These are phyloP conservation scores for Populus hybrid DNA, from an alignment of 441 rosid genomes.

Conservation along the genomic window DNA sequence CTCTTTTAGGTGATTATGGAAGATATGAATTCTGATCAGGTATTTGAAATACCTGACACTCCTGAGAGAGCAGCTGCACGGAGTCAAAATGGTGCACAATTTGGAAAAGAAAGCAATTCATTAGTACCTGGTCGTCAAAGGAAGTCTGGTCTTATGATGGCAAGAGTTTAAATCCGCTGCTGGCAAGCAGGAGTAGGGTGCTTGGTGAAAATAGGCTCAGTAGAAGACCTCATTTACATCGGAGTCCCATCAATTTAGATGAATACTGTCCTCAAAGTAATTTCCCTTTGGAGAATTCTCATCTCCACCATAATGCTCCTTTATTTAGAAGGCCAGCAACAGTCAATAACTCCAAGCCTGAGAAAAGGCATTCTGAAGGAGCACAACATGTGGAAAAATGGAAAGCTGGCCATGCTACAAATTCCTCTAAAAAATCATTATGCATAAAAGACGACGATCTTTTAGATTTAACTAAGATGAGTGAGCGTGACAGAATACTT, in stretches of 20 bases:
- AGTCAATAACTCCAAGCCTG: conserved; percentile 28
- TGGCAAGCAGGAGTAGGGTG: neutral
- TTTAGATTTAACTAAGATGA: conserved; percentile 27
- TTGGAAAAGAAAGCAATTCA: too few relatives aligned
- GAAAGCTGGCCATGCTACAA: conserved; percentile 29
- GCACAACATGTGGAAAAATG: conserved; percentile 35
- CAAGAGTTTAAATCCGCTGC: too few relatives aligned
- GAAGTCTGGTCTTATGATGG: too few relatives aligned
- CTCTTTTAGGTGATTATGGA: too few relatives aligned
- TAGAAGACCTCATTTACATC: conserved; percentile 21
- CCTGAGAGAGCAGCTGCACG: too few relatives aligned
- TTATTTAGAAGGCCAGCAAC: conserved; percentile 37
- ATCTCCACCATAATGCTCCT: conserved; percentile 28
- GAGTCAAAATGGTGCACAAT: too few relatives aligned
- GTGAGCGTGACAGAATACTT: conserved; percentile 21
- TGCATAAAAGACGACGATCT: conserved; percentile 22
- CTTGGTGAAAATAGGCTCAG: conserved; percentile 24
- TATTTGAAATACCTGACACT: too few relatives aligned
- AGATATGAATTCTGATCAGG: too few relatives aligned
- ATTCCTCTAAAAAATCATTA: conserved; percentile 18
- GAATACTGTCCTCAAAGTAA: conserved; percentile 25
- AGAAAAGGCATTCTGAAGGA: conserved; percentile 19
- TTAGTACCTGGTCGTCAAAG: too few relatives aligned
- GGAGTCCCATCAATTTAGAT: conserved; percentile 19
- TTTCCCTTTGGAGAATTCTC: conserved; percentile 17